These are phyloP conservation scores for Magnusiomyces clavatus DNA, from an alignment of 1,139 yeast species.

Conservation along the genomic window DNA sequence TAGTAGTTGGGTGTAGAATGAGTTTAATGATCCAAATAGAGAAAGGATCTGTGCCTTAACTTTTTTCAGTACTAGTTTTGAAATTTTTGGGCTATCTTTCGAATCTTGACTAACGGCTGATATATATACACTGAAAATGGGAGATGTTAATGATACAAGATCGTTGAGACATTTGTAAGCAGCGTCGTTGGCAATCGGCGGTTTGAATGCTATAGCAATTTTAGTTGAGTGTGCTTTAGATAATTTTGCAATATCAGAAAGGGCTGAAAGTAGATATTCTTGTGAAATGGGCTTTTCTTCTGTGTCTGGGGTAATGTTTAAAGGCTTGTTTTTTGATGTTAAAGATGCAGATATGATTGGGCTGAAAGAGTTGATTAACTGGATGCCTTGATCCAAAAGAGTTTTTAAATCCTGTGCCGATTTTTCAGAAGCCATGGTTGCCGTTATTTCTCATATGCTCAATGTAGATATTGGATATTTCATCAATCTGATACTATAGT, in stretches of 20 bases:
- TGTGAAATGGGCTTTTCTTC: neutral
- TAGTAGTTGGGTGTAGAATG: neutral
- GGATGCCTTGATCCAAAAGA: too few species aligned
- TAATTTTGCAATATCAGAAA: constrained; percentile 49
- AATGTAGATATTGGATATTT: too few species aligned
- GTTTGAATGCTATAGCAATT: constrained; percentile 66
- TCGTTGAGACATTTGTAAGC: constrained; percentile 16
- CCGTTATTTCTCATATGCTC: too few species aligned
- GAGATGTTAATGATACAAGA: constrained; percentile 34
- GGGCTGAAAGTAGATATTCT: constrained; percentile 40
- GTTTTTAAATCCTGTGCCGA: neutral
- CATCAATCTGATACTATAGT: neutral
- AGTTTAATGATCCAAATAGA: neutral
- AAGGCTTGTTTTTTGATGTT: neutral
- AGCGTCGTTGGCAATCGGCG: constrained; percentile 46
- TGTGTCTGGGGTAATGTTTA: neutral
- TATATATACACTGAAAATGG: constrained; percentile 14
- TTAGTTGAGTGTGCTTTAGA: constrained; percentile 76
- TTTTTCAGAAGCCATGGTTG: neutral
- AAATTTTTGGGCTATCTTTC: neutral
- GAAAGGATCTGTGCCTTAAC: neutral
- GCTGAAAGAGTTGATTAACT: too few species aligned
- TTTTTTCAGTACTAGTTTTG: constrained; percentile 6
- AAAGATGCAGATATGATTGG: too few species aligned
- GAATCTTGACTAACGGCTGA: constrained; percentile 5